Percentiles rank a stretch among this genome's conserved stretches.
phyloP scores from a whole-genome alignment of 106 monocot genomes.

The Dioscorea zingiberensis region DNA sequence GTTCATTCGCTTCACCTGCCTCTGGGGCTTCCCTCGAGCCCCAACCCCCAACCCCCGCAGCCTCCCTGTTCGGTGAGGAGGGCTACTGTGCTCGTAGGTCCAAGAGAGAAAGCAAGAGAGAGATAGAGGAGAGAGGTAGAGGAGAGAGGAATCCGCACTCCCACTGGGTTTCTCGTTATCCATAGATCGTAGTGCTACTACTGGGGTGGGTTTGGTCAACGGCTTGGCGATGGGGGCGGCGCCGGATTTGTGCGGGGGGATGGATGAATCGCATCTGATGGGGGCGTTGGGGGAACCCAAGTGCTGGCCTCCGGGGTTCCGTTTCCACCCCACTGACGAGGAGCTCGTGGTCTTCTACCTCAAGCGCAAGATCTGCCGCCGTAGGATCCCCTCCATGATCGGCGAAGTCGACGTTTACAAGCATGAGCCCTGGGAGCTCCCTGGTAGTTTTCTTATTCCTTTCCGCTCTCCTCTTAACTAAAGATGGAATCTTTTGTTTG shows the following conservation, averaged over 20 bases:
- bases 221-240: not conserved
- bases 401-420: constrained; percentile 90
- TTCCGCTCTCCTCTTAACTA: not conserved
- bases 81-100: not conserved
- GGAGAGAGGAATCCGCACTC: not conserved
- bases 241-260: not conserved
- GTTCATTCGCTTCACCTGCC: too few species aligned
- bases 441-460: constrained; percentile 34
- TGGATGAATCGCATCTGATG: not conserved
- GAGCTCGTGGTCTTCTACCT: constrained; percentile 93
- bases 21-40: too few species aligned
- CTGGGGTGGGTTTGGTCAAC: not conserved
- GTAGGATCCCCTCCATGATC: constrained; percentile 41
- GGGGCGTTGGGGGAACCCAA: not conserved
- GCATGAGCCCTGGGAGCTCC: constrained; percentile 83
- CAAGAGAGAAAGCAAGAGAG: not conserved
- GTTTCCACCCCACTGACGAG: constrained; percentile 98
- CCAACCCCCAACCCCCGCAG: too few species aligned
- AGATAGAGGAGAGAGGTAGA: too few species aligned
- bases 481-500: too few species aligned
- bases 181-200: too few species aligned
- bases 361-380: constrained; percentile 79
- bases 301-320: constrained; percentile 75
- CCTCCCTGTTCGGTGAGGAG: too few species aligned
- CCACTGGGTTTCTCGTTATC: too few species aligned